Conservation (phyloP, 2,329 filamentous ascomycete species). For the Oidium heveae region DNA sequence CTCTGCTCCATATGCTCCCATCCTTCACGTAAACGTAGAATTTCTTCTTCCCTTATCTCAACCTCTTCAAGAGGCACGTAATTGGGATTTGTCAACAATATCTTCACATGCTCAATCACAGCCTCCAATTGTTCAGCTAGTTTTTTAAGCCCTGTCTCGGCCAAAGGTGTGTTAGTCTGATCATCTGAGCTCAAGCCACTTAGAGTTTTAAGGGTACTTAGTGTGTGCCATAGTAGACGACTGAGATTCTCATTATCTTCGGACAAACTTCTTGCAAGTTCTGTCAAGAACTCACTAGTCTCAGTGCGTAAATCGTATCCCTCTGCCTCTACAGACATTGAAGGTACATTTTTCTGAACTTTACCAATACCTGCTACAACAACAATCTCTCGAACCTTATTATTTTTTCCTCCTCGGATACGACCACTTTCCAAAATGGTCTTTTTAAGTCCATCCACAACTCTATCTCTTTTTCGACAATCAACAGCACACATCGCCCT, state of each 20-base stretch:
- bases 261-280: conserved; percentile 57
- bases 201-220: conserved; percentile 45
- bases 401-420: conserved; percentile 29
- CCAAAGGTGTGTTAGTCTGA: conserved; percentile 7
- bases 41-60: conserved; percentile 76
- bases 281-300: conserved; percentile 75
- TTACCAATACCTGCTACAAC: conserved; percentile 26
- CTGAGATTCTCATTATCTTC: conserved; percentile 80
- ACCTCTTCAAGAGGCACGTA: conserved; percentile 93
- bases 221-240: conserved; percentile 41
- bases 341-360: background rate
- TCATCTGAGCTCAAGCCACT: conserved; percentile 24
- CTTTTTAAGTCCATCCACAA: conserved; percentile 62
- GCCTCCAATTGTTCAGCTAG: conserved; percentile 49
- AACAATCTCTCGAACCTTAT: conserved; percentile 29
- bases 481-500: conserved; percentile 75
- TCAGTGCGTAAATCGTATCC: conserved; percentile 54
- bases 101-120: conserved; percentile 58
- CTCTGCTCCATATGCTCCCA: conserved; percentile 85
- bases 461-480: conserved; percentile 66
- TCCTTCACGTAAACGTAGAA: conserved; percentile 53
- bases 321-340: conserved; percentile 18
- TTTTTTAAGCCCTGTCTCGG: conserved; percentile 27
- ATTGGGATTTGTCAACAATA: conserved; percentile 75
- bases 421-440: conserved; percentile 51